Percentiles rank a stretch among this genome's conserved stretches.
Conservation (phyloP, 2,329 filamentous ascomycete genomes). For the Colletotrichum lini region DNA sequence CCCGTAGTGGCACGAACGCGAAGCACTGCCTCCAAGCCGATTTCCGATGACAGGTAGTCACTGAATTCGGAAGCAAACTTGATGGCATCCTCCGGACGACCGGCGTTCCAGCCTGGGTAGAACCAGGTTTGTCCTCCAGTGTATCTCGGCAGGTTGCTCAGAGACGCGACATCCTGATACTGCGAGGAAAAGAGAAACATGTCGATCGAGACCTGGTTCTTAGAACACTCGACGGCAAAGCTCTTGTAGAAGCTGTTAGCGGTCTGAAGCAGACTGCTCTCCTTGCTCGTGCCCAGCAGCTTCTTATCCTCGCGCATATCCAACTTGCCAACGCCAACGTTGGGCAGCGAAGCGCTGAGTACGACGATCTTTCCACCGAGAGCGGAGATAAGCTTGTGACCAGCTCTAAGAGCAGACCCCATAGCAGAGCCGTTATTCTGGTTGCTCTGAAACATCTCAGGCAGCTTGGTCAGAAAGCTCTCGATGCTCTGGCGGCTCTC, state of each 20-base stretch:
- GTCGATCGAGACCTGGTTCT: constrained; percentile 98
- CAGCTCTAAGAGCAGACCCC: constrained; percentile 92
- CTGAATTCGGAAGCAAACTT: constrained; percentile 98
- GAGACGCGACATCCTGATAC: constrained; percentile 96
- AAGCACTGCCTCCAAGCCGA: constrained; percentile 94
- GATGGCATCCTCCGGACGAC: constrained; percentile 92
- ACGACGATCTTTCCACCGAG: constrained; percentile 97
- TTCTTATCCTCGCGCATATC: constrained; percentile 98
- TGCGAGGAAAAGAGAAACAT: constrained; percentile 98
- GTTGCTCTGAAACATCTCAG: constrained; percentile 97
- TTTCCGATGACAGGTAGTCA: constrained; percentile 96
- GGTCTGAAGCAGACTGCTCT: constrained; percentile 88
- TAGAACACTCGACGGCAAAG: constrained; percentile 98
- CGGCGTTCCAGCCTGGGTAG: constrained; percentile 98
- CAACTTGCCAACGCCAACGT: constrained; percentile 89
- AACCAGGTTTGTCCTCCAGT: constrained; percentile 99
- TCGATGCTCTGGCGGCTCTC: constrained; percentile 94
- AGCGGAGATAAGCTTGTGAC: constrained; percentile 94
- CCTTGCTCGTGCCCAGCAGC: constrained; percentile 92
- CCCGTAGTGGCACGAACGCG: constrained; percentile 96
- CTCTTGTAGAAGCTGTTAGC: constrained; percentile 98
- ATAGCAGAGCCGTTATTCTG: constrained; percentile 92
- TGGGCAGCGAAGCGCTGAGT: constrained; percentile 90
- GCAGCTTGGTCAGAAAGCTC: constrained; percentile 89
- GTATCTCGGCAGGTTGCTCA: constrained; percentile 95